phyloP scores from a whole-genome alignment of 352 stramenopile genomes.

The Globisporangium radiosum region DNA sequence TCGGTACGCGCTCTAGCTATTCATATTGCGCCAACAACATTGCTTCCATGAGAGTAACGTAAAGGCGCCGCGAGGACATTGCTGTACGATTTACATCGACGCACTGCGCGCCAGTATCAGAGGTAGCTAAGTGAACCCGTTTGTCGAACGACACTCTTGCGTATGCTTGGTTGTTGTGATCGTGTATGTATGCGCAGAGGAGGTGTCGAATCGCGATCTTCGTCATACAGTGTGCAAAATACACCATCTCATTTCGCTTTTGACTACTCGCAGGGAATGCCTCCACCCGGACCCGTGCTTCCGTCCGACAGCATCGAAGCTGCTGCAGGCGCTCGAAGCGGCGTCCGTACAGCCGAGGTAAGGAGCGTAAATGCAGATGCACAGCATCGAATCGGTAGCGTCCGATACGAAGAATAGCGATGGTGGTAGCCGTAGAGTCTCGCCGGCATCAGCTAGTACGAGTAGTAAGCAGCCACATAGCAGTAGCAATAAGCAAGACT shows the following conservation, averaged over 20 bases:
- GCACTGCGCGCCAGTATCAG: too few relatives aligned
- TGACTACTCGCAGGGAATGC: constrained; percentile 54
- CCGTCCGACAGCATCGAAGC: constrained; percentile 49
- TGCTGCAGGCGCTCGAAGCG: constrained; percentile 48
- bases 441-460: constrained; percentile 2
- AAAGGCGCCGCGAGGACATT: too few relatives aligned
- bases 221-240: too few relatives aligned
- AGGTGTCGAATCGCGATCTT: too few relatives aligned
- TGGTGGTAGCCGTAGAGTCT: too few relatives aligned
- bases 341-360: constrained; percentile 14
- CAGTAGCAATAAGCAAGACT: background rate
- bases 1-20: constrained; percentile 9
- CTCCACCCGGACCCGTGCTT: constrained; percentile 59
- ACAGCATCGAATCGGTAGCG: background rate
- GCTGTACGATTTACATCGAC: too few relatives aligned
- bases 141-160: too few relatives aligned
- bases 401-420: background rate
- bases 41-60: too few relatives aligned
- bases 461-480: background rate
- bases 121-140: too few relatives aligned
- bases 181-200: too few relatives aligned
- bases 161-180: too few relatives aligned
- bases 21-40: too few relatives aligned
- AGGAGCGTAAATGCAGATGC: background rate
- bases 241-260: constrained; percentile 25